Evolutionary conservation across 352 stramenopile genomes (phyloP).

Genomic region (Thraustotheca clavata): DNA sequence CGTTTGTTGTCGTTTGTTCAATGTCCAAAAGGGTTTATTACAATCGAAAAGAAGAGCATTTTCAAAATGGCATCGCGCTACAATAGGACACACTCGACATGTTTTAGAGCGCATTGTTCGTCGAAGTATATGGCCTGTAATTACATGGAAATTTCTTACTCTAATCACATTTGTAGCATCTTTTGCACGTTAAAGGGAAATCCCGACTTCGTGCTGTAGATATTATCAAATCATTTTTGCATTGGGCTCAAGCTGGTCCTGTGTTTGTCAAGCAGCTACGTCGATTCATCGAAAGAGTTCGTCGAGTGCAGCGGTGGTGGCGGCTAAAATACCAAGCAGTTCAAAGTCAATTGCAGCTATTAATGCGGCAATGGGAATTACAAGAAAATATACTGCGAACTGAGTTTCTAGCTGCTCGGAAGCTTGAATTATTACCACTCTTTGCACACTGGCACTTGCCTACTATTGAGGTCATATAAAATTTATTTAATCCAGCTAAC

Average conservation of each 20-base stretch:
- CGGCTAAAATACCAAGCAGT: background rate
- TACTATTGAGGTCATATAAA: too few relatives aligned
- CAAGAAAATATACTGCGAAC: too few relatives aligned
- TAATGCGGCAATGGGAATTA: too few relatives aligned
- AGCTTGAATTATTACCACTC: too few relatives aligned
- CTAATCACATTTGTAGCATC: slow-evolving; percentile 11
- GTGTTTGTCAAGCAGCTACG: background rate
- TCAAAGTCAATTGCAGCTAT: too few relatives aligned
- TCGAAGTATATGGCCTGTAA: slow-evolving; percentile 12
- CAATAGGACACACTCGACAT: background rate
- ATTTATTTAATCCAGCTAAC: too few relatives aligned
- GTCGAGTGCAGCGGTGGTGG: slow-evolving; percentile 13
- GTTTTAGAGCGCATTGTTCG: background rate
- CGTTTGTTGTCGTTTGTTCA: background rate
- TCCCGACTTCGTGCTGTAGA: background rate
- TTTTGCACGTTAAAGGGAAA: background rate
- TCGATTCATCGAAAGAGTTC: slow-evolving; percentile 13
- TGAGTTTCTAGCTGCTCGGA: too few relatives aligned
- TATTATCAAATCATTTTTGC: background rate
- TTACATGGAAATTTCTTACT: too few relatives aligned
- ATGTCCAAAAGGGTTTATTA: background rate
- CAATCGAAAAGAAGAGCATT: background rate
- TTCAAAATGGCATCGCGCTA: background rate
- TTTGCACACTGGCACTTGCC: too few relatives aligned
- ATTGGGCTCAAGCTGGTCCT: background rate